These are phyloP conservation scores for Cordyceps cateniannulata DNA, from an alignment of 2,329 filamentous ascomycete genomes.

Conservation along the genomic window DNA sequence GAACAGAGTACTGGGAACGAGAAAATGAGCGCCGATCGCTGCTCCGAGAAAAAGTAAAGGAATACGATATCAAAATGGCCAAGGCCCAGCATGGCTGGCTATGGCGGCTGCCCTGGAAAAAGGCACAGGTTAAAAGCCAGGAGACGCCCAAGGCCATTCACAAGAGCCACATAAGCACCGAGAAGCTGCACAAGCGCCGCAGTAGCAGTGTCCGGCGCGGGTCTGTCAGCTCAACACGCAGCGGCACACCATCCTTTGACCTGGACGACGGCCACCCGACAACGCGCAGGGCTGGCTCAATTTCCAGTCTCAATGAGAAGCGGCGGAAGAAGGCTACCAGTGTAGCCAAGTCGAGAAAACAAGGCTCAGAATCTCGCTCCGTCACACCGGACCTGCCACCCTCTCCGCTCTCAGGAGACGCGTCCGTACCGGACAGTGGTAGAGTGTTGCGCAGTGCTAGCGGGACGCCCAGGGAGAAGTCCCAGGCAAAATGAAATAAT, in stretches of 20 bases:
- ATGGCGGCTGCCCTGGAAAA: slow-evolving; percentile 76
- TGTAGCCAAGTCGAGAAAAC: slow-evolving; percentile 35
- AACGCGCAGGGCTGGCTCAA: slow-evolving; percentile 40
- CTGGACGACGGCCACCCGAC: slow-evolving; percentile 33
- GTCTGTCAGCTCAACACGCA: slow-evolving; percentile 46
- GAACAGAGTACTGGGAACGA: slow-evolving; percentile 91
- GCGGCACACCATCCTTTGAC: slow-evolving; percentile 43
- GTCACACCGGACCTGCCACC: slow-evolving; percentile 50
- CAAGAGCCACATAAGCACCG: slow-evolving; percentile 35
- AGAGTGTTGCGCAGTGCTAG: slow-evolving; percentile 14
- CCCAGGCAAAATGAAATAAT: neutral
- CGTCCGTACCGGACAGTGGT: slow-evolving; percentile 24
- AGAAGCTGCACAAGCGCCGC: slow-evolving; percentile 42
- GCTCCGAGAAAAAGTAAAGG: slow-evolving; percentile 62
- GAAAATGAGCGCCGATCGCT: slow-evolving; percentile 84
- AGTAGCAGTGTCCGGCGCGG: slow-evolving; percentile 47
- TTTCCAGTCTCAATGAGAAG: slow-evolving; percentile 42
- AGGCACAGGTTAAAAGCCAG: slow-evolving; percentile 25
- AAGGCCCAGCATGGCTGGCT: slow-evolving; percentile 66
- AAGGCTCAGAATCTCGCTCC: slow-evolving; percentile 42
- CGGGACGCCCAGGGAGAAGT: slow-evolving; percentile 6
- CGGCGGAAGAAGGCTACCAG: slow-evolving; percentile 45
- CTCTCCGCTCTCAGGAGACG: slow-evolving; percentile 47
- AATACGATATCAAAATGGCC: slow-evolving; percentile 60
- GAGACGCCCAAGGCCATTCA: slow-evolving; percentile 31